phyloP scores from a whole-genome alignment of 257 asterid species.

The Osmanthus fragrans region DNA sequence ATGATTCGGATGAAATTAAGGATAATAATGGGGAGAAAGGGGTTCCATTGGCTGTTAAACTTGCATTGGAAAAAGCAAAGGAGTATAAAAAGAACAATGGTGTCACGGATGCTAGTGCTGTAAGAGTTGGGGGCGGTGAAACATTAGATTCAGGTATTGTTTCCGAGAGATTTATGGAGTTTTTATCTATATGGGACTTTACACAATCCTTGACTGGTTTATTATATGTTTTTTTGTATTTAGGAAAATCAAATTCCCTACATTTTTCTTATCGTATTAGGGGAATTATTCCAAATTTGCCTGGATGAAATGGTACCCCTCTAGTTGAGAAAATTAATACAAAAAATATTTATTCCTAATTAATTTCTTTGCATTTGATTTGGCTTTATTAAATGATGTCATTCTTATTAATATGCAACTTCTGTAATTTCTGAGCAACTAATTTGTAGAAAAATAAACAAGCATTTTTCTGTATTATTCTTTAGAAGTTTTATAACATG shows the following conservation, averaged over 20 bases:
- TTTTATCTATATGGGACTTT: neutral
- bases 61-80: slow-evolving; percentile 58
- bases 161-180: neutral
- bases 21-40: slow-evolving; percentile 31
- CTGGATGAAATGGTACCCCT: neutral
- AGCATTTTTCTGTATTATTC: slow-evolving; percentile 14
- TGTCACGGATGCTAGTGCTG: slow-evolving; percentile 21
- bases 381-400: neutral
- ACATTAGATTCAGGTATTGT: slow-evolving; percentile 44
- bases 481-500: neutral
- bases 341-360: neutral
- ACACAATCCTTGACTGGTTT: neutral
- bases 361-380: slow-evolving; percentile 12
- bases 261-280: neutral
- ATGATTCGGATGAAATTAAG: slow-evolving; percentile 9
- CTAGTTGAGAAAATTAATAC: neutral
- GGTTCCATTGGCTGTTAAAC: slow-evolving; percentile 41
- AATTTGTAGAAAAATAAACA: slow-evolving; percentile 5
- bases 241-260: neutral
- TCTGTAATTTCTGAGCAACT: slow-evolving; percentile 3
- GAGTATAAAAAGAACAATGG: slow-evolving; percentile 53
- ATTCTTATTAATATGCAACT: neutral
- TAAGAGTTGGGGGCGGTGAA: slow-evolving; percentile 7
- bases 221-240: neutral
- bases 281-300: slow-evolving; percentile 1